Evolutionary conservation across 805 yeast genomes (phyloP).

Genomic region (Nakazawaea ishiwadae): DNA sequence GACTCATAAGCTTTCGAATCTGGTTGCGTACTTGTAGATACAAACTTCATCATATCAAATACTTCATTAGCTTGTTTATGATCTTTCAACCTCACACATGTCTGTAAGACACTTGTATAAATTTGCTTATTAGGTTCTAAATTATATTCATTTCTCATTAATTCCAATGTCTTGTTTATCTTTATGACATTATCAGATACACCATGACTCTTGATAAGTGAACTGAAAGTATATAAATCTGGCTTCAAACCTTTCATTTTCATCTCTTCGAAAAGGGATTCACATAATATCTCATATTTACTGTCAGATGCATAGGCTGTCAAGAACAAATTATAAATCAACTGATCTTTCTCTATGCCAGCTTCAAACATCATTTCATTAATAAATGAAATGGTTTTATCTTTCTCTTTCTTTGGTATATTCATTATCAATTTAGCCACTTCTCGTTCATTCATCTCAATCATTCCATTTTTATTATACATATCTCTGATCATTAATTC

Average conservation of each 20-base stretch:
- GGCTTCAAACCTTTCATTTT: constrained; percentile 23
- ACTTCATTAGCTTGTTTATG: constrained; percentile 61
- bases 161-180: constrained; percentile 32
- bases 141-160: constrained; percentile 31
- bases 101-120: constrained; percentile 55
- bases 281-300: constrained; percentile 26
- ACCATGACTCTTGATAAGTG: constrained; percentile 41
- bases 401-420: constrained; percentile 37
- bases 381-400: constrained; percentile 28
- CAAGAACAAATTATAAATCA: constrained; percentile 33
- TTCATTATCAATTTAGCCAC: constrained; percentile 30
- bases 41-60: constrained; percentile 83
- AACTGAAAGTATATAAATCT: constrained; percentile 36
- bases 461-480: constrained; percentile 30
- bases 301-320: constrained; percentile 21
- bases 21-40: constrained; percentile 63
- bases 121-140: constrained; percentile 39
- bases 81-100: constrained; percentile 49
- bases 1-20: constrained; percentile 63
- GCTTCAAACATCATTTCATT: constrained; percentile 34
- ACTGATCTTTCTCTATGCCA: constrained; percentile 24
- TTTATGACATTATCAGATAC: constrained; percentile 31
- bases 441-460: constrained; percentile 27
- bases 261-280: constrained; percentile 27
- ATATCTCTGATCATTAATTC: constrained; percentile 36